Conservation (phyloP, 768 basidiomycete species). For the Vishniacozyma victoriae region DNA sequence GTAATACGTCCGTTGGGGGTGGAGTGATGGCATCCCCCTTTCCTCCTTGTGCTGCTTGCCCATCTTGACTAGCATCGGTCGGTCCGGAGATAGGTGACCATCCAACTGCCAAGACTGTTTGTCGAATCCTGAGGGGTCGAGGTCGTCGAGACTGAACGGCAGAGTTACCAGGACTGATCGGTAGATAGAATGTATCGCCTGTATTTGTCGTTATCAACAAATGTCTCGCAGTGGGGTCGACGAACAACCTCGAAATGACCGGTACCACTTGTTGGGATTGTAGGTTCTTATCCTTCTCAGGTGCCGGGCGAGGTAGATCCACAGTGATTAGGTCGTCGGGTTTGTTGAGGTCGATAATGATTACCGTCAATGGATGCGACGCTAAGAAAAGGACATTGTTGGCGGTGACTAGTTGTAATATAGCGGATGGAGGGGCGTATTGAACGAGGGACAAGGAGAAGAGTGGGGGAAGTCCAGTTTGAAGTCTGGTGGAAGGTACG, state of each 20-base stretch:
- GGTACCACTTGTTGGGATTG: too few species aligned
- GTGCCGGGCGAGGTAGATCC: constrained; percentile 63
- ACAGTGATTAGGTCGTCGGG: constrained; percentile 69
- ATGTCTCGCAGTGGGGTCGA: constrained; percentile 89
- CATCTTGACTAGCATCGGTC: constrained; percentile 44
- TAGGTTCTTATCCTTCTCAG: constrained; percentile 45
- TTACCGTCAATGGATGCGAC: constrained; percentile 64
- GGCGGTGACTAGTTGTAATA: constrained; percentile 73
- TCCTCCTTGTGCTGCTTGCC: constrained; percentile 1
- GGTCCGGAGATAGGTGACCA: constrained; percentile 71
- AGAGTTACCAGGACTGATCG: constrained; percentile 45
- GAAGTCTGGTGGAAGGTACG: constrained; percentile 35
- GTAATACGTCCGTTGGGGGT: constrained; percentile 70
- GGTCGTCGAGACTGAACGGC: constrained; percentile 60
- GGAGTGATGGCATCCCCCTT: constrained; percentile 47
- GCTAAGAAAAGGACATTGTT: constrained; percentile 85
- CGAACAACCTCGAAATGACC: constrained; percentile 71
- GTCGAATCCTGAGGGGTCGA: constrained; percentile 67
- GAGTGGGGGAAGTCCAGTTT: constrained; percentile 22
- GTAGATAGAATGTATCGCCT: constrained; percentile 92
- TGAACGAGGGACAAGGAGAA: constrained; percentile 58
- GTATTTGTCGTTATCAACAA: constrained; percentile 75
- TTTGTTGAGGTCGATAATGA: constrained; percentile 82
- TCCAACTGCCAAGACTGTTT: constrained; percentile 81
- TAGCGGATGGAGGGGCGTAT: constrained; percentile 76